Percentiles rank a stretch among this genome's conserved stretches.
Evolutionary conservation across 495 filamentous ascomycete species (phyloP).

Genomic region (Cudoniella acicularis): DNA sequence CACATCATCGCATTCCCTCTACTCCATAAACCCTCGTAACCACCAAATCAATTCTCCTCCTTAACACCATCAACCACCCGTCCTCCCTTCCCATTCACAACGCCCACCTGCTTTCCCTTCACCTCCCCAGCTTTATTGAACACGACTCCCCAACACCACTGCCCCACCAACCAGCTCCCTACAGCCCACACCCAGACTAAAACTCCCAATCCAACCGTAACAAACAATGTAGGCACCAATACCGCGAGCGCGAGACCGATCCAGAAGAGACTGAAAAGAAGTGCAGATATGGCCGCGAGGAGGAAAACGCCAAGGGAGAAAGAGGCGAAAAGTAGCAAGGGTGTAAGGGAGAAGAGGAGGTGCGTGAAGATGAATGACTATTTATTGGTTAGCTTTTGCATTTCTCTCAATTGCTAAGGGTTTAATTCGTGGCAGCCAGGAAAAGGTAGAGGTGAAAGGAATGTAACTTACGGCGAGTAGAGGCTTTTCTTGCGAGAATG

Average conservation of each 20-base stretch:
- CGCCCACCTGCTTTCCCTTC: too few relatives aligned
- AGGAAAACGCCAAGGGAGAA: constrained; percentile 52
- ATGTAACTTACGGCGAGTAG: constrained; percentile 23
- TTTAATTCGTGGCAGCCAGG: not conserved
- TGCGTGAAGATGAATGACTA: constrained; percentile 24
- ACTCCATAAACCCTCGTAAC: too few relatives aligned
- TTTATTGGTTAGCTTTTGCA: not conserved
- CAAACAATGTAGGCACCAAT: constrained; percentile 58
- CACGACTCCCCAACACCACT: constrained; percentile 39
- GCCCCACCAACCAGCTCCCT: constrained; percentile 50
- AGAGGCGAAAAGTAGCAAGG: constrained; percentile 54
- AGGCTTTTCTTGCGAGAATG: constrained; percentile 22
- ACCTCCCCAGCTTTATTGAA: constrained; percentile 22
- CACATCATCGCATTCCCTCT: too few relatives aligned
- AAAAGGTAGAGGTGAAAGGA: not conserved
- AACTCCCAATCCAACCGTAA: constrained; percentile 50
- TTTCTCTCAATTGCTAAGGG: not conserved
- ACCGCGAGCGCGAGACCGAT: constrained; percentile 59
- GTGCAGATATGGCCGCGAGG: constrained; percentile 49
- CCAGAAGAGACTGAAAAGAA: constrained; percentile 61
- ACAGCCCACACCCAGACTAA: constrained; percentile 63
- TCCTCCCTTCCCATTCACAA: constrained; percentile 10
- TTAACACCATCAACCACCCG: constrained; percentile 7
- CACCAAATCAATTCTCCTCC: too few relatives aligned
- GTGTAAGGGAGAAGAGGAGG: constrained; percentile 19